phyloP scores from a whole-genome alignment of 2,329 filamentous ascomycete species.

The Colletotrichum caudatum region DNA sequence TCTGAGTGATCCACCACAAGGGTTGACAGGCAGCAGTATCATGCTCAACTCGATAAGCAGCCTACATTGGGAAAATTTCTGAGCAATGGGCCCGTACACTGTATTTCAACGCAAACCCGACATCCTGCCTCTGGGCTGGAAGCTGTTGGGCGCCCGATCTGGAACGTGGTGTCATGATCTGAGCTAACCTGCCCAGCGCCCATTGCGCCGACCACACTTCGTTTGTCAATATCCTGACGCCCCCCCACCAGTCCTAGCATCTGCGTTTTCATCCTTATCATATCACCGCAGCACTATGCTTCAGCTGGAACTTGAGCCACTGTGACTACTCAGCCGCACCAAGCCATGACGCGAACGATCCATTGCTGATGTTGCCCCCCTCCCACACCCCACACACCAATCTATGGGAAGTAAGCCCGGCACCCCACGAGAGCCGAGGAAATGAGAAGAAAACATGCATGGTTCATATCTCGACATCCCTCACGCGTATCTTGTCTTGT shows the following conservation, averaged over 20 bases:
- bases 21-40: not conserved
- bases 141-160: not conserved
- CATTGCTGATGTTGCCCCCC: not conserved
- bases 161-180: not conserved
- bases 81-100: not conserved
- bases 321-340: conserved; percentile 8
- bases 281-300: not conserved
- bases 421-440: not conserved
- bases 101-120: not conserved
- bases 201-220: not conserved
- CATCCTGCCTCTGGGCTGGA: not conserved
- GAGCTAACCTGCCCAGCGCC: not conserved
- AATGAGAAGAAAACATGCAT: conserved; percentile 19
- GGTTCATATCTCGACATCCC: conserved; percentile 11
- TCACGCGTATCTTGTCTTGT: not conserved
- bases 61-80: not conserved
- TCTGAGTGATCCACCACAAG: not conserved
- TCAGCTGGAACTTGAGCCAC: conserved; percentile 4
- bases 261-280: conserved; percentile 6
- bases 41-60: not conserved
- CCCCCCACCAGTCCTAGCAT: not conserved
- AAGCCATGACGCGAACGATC: not conserved
- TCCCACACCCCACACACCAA: not conserved
- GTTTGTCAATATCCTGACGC: not conserved
- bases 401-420: conserved; percentile 1